Percentiles rank a stretch among this genome's conserved stretches.
These are phyloP conservation scores for Pseudogymnoascus verrucosus DNA, from an alignment of 2,329 filamentous ascomycete species.

Conservation along the genomic window DNA sequence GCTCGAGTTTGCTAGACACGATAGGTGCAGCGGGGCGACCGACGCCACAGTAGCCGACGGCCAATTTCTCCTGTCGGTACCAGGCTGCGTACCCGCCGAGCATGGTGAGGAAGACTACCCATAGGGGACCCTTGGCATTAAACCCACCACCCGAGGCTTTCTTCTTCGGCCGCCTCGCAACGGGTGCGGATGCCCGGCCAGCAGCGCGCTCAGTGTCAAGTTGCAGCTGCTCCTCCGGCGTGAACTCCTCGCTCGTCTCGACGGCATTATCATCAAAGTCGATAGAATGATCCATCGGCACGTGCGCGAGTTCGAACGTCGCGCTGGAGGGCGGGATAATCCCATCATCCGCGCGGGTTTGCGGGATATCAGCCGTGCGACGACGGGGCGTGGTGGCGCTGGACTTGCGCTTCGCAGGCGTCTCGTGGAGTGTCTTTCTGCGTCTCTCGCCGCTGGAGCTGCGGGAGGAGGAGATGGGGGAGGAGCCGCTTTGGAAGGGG, in stretches of 20 bases:
- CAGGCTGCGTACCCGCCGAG: slow-evolving; percentile 67
- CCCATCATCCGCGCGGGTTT: slow-evolving; percentile 42
- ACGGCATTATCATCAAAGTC: slow-evolving; percentile 39
- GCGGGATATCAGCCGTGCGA: slow-evolving; percentile 39
- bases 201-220: slow-evolving; percentile 61
- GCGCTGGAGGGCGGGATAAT: slow-evolving; percentile 46
- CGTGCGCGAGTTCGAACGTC: slow-evolving; percentile 38
- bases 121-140: slow-evolving; percentile 56
- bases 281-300: slow-evolving; percentile 18
- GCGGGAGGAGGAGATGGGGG: slow-evolving; percentile 47
- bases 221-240: slow-evolving; percentile 79
- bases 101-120: slow-evolving; percentile 62
- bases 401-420: slow-evolving; percentile 21
- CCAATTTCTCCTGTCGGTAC: slow-evolving; percentile 93
- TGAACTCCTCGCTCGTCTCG: slow-evolving; percentile 84
- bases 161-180: slow-evolving; percentile 33
- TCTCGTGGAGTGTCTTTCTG: slow-evolving; percentile 24
- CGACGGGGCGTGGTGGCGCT: slow-evolving; percentile 35
- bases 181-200: slow-evolving; percentile 40
- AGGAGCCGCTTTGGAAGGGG: slow-evolving; percentile 82
- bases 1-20: slow-evolving; percentile 44
- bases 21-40: slow-evolving; percentile 51
- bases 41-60: slow-evolving; percentile 88
- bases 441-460: slow-evolving; percentile 43
- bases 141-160: slow-evolving; percentile 39